Evolutionary conservation across 139 green algal genomes (phyloP).

Genomic region (Chlorokybus atmophyticus): DNA sequence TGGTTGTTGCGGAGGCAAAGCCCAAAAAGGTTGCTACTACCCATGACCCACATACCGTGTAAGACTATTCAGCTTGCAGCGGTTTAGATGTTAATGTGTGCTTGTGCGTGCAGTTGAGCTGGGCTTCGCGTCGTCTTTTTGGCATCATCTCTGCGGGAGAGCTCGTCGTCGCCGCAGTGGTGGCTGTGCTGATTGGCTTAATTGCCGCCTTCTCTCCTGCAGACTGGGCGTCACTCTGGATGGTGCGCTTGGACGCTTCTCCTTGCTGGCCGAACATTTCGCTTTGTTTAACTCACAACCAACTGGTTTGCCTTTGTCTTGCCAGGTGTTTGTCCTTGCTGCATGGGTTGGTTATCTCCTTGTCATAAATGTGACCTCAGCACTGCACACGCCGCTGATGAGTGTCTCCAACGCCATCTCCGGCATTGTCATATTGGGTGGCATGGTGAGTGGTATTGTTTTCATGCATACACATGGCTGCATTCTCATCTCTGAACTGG

Average conservation of each 20-base stretch:
- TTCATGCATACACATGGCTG: too few relatives aligned
- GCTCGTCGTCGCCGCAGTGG: neutral
- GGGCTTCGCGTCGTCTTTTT: neutral
- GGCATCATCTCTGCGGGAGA: neutral
- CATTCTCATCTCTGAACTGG: too few relatives aligned
- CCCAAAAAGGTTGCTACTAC: too few relatives aligned
- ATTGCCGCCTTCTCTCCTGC: neutral
- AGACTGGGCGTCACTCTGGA: neutral
- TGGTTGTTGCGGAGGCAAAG: too few relatives aligned
- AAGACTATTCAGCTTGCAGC: too few relatives aligned
- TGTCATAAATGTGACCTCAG: slow-evolving; percentile 62
- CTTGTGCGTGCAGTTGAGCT: neutral
- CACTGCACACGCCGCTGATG: slow-evolving; percentile 86
- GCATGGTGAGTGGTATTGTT: too few relatives aligned
- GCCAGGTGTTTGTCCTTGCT: neutral
- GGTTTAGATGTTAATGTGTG: too few relatives aligned
- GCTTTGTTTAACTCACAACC: too few relatives aligned
- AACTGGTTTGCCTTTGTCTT: too few relatives aligned
- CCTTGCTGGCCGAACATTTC: too few relatives aligned
- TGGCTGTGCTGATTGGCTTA: neutral
- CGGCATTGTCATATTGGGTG: slow-evolving; percentile 25
- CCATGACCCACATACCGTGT: too few relatives aligned
- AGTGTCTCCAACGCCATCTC: slow-evolving; percentile 83
- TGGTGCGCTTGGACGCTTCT: too few relatives aligned
- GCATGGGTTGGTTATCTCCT: slow-evolving; percentile 8